These are phyloP conservation scores for Rhazya stricta DNA, from an alignment of 257 asterid species.

Conservation along the genomic window DNA sequence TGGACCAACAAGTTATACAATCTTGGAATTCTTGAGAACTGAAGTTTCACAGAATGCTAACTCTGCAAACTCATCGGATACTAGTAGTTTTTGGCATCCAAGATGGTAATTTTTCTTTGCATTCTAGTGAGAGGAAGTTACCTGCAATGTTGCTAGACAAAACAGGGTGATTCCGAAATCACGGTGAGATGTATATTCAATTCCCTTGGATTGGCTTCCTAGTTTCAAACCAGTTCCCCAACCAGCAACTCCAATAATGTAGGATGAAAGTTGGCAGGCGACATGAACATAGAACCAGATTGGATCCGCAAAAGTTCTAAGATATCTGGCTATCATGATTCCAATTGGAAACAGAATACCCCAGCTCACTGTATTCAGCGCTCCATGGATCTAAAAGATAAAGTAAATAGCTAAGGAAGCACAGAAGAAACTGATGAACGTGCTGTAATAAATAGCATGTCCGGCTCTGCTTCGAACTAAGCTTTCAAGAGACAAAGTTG, in stretches of 20 bases:
- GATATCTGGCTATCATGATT: conserved; percentile 20
- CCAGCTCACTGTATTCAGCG: conserved; percentile 27
- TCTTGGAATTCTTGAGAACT: too few relatives aligned
- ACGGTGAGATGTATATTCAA: conserved; percentile 14
- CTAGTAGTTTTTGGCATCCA: too few relatives aligned
- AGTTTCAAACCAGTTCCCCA: conserved; percentile 27
- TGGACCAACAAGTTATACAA: too few relatives aligned
- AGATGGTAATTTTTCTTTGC: too few relatives aligned
- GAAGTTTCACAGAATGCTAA: too few relatives aligned
- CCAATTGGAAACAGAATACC: conserved; percentile 30
- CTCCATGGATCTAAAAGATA: conserved; percentile 22
- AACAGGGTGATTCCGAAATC: conserved; percentile 24
- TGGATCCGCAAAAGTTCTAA: conserved; percentile 24
- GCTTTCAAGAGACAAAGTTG: background rate
- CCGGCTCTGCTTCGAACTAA: background rate
- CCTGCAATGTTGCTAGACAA: conserved; percentile 28
- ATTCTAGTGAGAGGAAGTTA: background rate
- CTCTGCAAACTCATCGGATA: too few relatives aligned
- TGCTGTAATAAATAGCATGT: background rate
- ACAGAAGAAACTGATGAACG: background rate
- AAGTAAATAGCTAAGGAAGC: background rate
- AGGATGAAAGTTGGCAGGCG: conserved; percentile 21
- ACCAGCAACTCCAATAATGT: conserved; percentile 27
- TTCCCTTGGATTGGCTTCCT: conserved; percentile 25
- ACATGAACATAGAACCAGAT: conserved; percentile 28